Percentiles rank a stretch among this genome's conserved stretches.
Conservation (phyloP, 257 asterid species). For the Nicotiana tabacum region DNA sequence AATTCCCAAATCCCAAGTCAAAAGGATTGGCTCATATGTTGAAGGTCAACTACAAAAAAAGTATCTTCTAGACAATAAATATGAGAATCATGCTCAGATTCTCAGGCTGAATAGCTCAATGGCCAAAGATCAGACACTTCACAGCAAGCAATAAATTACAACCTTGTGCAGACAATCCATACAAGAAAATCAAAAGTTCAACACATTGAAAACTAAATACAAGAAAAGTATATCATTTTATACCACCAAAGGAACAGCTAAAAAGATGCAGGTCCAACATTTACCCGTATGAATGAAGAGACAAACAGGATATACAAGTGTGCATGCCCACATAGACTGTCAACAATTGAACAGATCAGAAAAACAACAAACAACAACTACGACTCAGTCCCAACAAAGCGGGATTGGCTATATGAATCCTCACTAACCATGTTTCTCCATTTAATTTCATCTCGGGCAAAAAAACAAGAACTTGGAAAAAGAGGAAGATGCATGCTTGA, state of each 20-base stretch:
- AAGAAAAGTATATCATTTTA: not conserved
- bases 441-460: not conserved
- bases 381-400: not conserved
- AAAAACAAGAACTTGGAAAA: not conserved
- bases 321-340: not conserved
- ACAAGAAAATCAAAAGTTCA: not conserved
- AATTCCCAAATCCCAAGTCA: not conserved
- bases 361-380: not conserved
- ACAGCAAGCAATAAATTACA: not conserved
- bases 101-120: not conserved
- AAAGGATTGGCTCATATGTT: not conserved
- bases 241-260: not conserved
- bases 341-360: not conserved
- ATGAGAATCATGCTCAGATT: not conserved
- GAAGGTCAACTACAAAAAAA: not conserved
- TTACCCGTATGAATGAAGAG: not conserved
- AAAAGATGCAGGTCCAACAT: not conserved
- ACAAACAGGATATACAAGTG: not conserved
- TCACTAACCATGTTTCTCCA: not conserved
- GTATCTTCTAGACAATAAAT: constrained; percentile 1
- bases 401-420: not conserved
- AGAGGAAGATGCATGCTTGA: not conserved
- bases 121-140: not conserved
- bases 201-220: not conserved
- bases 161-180: not conserved